phyloP scores from a whole-genome alignment of 352 stramenopile genomes.

The Globisporangium rhizosaccharum region DNA sequence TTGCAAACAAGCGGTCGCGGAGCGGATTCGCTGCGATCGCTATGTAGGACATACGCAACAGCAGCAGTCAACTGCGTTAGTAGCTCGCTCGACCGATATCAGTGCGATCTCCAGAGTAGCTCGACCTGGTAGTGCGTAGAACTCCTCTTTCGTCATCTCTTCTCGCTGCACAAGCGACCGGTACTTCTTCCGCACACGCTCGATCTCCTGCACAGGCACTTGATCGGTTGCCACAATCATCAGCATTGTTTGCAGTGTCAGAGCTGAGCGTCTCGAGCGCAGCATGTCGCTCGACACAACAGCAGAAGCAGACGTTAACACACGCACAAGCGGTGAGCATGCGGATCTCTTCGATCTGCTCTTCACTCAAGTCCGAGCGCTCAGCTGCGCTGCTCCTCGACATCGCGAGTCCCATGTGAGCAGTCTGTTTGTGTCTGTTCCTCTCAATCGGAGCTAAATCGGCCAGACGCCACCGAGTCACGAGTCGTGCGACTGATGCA shows the following conservation, averaged over 20 bases:
- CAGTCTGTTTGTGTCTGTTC: not conserved
- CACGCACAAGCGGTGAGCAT: conserved; percentile 53
- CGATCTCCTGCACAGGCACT: conserved; percentile 53
- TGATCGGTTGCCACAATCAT: not conserved
- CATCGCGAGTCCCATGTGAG: conserved; percentile 17
- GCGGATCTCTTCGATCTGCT: conserved; percentile 51
- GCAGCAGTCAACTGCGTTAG: too few relatives aligned
- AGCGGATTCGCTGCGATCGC: conserved; percentile 39
- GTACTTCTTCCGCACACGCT: conserved; percentile 43
- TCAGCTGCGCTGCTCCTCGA: conserved; percentile 13
- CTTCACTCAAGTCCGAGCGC: conserved; percentile 41
- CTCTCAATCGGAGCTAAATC: not conserved
- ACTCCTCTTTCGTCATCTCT: conserved; percentile 56
- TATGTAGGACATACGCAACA: not conserved
- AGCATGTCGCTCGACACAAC: not conserved
- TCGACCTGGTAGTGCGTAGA: conserved; percentile 31
- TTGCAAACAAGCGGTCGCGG: conserved; percentile 37
- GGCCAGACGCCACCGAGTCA: too few relatives aligned
- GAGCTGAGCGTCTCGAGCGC: not conserved
- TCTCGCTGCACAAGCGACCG: conserved; percentile 24
- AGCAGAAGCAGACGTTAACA: too few relatives aligned
- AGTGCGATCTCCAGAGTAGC: not conserved
- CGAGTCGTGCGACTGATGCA: too few relatives aligned
- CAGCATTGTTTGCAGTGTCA: too few relatives aligned
- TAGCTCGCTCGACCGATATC: not conserved